Percentiles rank a stretch among this genome's conserved stretches.
Conservation (phyloP, 1,284 basidiomycete species). For the Phlebopus sp. region DNA sequence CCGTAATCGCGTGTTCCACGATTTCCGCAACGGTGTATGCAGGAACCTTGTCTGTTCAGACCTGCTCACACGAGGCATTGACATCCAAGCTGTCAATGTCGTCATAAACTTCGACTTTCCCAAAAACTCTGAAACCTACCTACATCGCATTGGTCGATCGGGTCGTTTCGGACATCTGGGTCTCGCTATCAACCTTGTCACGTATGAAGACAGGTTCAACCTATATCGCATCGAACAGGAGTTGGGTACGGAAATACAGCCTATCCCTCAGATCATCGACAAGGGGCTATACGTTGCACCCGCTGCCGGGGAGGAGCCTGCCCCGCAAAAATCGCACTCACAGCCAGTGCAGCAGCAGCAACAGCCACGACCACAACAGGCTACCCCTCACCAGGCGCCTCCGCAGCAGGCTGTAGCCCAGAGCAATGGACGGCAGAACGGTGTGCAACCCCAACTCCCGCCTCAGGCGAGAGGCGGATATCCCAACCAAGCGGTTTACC, state of each 20-base stretch:
- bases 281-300: slow-evolving; percentile 91
- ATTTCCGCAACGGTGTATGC: slow-evolving; percentile 97
- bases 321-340: slow-evolving; percentile 37
- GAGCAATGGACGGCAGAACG: slow-evolving; percentile 31
- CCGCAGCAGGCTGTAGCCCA: slow-evolving; percentile 19
- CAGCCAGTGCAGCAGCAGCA: slow-evolving; percentile 33
- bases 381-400: slow-evolving; percentile 13
- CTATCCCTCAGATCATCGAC: slow-evolving; percentile 91
- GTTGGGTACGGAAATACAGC: slow-evolving; percentile 95
- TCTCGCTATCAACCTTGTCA: slow-evolving; percentile 94
- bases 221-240: slow-evolving; percentile 98
- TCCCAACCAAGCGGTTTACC: slow-evolving; percentile 24
- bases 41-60: slow-evolving; percentile 97
- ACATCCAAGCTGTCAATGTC: slow-evolving; percentile 99
- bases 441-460: slow-evolving; percentile 20
- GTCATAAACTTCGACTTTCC: slow-evolving; percentile 99
- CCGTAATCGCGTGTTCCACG: slow-evolving; percentile 99
- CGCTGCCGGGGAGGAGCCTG: slow-evolving; percentile 47
- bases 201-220: slow-evolving; percentile 97
- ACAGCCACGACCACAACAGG: slow-evolving; percentile 22
- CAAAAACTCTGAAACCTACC: slow-evolving; percentile 97
- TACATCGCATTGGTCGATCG: slow-evolving; percentile 96
- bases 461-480: slow-evolving; percentile 20
- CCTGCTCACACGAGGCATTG: slow-evolving; percentile 97
- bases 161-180: slow-evolving; percentile 97